Evolutionary conservation across 306 rosid genomes (phyloP).

Genomic region (Vigna trinervia): DNA sequence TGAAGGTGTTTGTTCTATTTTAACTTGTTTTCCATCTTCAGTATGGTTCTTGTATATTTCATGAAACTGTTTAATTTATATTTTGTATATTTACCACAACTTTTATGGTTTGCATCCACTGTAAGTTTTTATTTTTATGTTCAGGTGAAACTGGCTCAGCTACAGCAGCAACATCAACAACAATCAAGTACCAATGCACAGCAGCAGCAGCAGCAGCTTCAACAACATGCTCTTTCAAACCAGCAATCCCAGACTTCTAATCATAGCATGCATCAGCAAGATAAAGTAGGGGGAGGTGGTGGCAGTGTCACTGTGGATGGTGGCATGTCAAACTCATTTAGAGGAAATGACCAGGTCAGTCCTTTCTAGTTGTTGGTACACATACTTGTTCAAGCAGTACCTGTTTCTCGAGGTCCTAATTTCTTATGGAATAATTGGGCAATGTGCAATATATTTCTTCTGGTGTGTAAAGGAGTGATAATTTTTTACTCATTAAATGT

Average conservation of each 20-base stretch:
- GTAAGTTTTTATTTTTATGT: constrained; percentile 42
- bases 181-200: constrained; percentile 65
- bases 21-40: constrained; percentile 32
- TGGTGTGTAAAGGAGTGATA: not conserved
- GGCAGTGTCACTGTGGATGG: constrained; percentile 86
- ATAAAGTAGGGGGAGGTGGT: constrained; percentile 85
- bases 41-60: constrained; percentile 33
- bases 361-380: constrained; percentile 37
- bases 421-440: not conserved
- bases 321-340: constrained; percentile 89
- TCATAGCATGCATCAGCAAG: constrained; percentile 88
- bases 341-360: constrained; percentile 98
- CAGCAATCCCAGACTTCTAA: constrained; percentile 85
- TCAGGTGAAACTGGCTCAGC: constrained; percentile 88
- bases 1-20: constrained; percentile 68
- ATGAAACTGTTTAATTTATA: constrained; percentile 22
- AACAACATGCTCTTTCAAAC: constrained; percentile 84
- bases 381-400: constrained; percentile 11
- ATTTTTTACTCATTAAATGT: not conserved
- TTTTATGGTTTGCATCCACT: constrained; percentile 40
- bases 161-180: constrained; percentile 80
- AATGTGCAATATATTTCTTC: not conserved
- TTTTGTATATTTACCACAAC: constrained; percentile 8
- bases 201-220: constrained; percentile 84
- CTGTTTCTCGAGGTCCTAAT: constrained; percentile 17